Evolutionary conservation across 768 basidiomycete species (phyloP).

Genomic region (Amanita brunnescens): DNA sequence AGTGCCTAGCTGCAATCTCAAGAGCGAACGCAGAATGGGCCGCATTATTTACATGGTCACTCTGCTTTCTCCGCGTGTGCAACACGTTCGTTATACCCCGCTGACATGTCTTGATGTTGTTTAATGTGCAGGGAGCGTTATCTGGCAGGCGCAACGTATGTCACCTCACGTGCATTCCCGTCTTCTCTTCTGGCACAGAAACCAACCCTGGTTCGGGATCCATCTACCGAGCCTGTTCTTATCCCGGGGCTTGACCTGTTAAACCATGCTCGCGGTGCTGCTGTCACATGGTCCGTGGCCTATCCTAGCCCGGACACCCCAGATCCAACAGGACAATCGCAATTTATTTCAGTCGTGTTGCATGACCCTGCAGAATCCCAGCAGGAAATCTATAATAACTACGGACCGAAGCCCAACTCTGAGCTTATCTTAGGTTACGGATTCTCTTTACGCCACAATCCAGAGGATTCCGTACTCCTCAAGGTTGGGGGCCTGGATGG

Average conservation of each 20-base stretch:
- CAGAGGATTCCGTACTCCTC: slow-evolving; percentile 80
- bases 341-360: slow-evolving; percentile 53
- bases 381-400: slow-evolving; percentile 79
- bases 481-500: slow-evolving; percentile 53
- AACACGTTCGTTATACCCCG: not conserved
- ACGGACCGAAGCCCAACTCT: slow-evolving; percentile 85
- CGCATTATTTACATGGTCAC: slow-evolving; percentile 59
- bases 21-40: slow-evolving; percentile 32
- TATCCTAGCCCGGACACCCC: slow-evolving; percentile 20
- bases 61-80: slow-evolving; percentile 1
- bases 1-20: slow-evolving; percentile 37
- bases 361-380: slow-evolving; percentile 33
- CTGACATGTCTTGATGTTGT: not conserved
- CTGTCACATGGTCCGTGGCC: slow-evolving; percentile 74
- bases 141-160: slow-evolving; percentile 61
- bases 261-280: slow-evolving; percentile 75
- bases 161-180: slow-evolving; percentile 87
- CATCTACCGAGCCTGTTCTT: slow-evolving; percentile 63
- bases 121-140: slow-evolving; percentile 52
- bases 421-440: slow-evolving; percentile 91
- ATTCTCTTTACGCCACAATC: slow-evolving; percentile 71
- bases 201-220: slow-evolving; percentile 42
- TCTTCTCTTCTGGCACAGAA: slow-evolving; percentile 62
- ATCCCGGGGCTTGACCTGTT: slow-evolving; percentile 82
- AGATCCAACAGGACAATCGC: slow-evolving; percentile 8